Conservation (phyloP, 805 yeast genomes). For the Suhomyces sp. region DNA sequence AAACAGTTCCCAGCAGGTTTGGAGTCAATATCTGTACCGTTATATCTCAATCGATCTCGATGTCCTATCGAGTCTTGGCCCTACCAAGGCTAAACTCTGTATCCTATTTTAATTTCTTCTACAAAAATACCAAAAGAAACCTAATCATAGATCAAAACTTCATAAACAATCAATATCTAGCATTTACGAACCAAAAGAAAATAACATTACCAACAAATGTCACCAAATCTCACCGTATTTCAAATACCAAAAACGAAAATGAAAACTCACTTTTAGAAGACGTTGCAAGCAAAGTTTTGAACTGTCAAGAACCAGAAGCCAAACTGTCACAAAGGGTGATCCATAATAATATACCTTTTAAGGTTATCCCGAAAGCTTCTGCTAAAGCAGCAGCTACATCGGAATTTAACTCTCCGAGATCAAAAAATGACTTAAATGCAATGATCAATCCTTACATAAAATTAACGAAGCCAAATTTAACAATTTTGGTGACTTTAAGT, state of each 20-base stretch:
- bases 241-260: not conserved
- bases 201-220: not conserved
- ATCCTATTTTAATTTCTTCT: slow-evolving; percentile 35
- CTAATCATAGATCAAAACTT: slow-evolving; percentile 33
- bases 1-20: too few species aligned
- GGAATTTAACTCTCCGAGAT: slow-evolving; percentile 1
- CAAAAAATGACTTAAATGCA: slow-evolving; percentile 31
- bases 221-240: not conserved
- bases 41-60: too few species aligned
- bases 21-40: too few species aligned
- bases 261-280: slow-evolving; percentile 25
- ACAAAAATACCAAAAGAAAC: slow-evolving; percentile 33
- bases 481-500: slow-evolving; percentile 83
- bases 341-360: slow-evolving; percentile 50
- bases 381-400: not conserved
- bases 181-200: not conserved
- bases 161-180: slow-evolving; percentile 30
- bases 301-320: slow-evolving; percentile 43
- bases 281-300: slow-evolving; percentile 45
- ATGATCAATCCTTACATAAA: slow-evolving; percentile 65
- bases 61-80: slow-evolving; percentile 19
- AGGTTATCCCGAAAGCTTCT: slow-evolving; percentile 45
- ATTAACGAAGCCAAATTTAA: slow-evolving; percentile 86
- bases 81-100: slow-evolving; percentile 15
- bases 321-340: slow-evolving; percentile 19